Base-by-base conservation (phyloP, 2,329 filamentous ascomycete genomes). In the Penicillium sp. region DNA sequence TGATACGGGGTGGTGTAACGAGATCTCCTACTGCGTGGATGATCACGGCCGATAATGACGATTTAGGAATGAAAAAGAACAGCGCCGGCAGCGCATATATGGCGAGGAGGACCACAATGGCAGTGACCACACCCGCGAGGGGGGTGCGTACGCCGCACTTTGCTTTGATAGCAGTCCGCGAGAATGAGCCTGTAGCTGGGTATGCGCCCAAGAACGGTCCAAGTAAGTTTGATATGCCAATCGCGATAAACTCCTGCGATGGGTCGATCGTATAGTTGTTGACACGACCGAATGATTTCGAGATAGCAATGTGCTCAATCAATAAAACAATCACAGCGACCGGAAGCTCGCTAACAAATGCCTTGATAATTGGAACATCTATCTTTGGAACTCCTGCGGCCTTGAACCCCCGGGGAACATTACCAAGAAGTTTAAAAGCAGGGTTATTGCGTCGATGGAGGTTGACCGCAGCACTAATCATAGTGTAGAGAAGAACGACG, bases 231-330 rank as follows among this genome's bases (percentile, higher is more conserved):
- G 85, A 86, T 33, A 95, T 79, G 54, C 90, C 90, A 55, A 96
- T 94, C n/a, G 88, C 89, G 43, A 96, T 86, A 71, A 96, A 79
- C 67, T 96, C 90, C 67, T 96, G 90, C 0, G 89, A 95, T 0
- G 90, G 88, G 60, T 95, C 83, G 66, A 96, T 95, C 9, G 81
- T 83, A 69, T 96, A 96, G 70, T 94, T 94, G 74, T 95, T 95
- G 62, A 95, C 79, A 47, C 90, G 80, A 8, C 90, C 90, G 60
- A 96, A 96, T 0, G 89, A 95, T 66, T 96, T 96, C 6, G 89
- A 87, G 54, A 95, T 95, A 39, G 90, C 88, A 59, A 96, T 94
- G 64, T 96, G 90, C 69, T 96, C 90, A 54, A 95, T 90, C 19
- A 96, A 77, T 50, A 95, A 75, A 13, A 96, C 88, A 55, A 95